Evolutionary conservation across 805 yeast species (phyloP).

Genomic region (Blastobotrys americana): DNA sequence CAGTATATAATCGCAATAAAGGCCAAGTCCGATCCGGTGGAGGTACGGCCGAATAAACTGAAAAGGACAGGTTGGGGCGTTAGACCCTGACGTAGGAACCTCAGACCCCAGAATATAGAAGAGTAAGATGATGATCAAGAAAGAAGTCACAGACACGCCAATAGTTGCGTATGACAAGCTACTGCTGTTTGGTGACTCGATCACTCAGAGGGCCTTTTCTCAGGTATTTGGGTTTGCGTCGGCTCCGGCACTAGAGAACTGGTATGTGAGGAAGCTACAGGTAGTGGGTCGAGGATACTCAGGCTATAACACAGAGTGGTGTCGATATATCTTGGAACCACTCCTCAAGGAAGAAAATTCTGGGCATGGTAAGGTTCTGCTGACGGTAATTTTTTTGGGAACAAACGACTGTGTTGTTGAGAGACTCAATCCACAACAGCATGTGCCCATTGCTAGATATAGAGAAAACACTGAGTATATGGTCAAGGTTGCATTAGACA

Average conservation of each 20-base stretch:
- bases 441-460: constrained; percentile 47
- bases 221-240: constrained; percentile 39
- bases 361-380: constrained; percentile 29
- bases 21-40: too few relatives aligned
- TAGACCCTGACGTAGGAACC: too few relatives aligned
- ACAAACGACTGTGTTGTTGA: constrained; percentile 61
- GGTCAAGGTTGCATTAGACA: constrained; percentile 34
- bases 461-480: constrained; percentile 41
- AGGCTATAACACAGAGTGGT: constrained; percentile 70
- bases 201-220: constrained; percentile 48
- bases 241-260: constrained; percentile 43
- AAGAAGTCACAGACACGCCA: too few relatives aligned
- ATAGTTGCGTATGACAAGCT: constrained; percentile 34
- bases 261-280: constrained; percentile 53
- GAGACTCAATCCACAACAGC: constrained; percentile 31
- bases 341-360: constrained; percentile 45
- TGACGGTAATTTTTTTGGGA: constrained; percentile 63
- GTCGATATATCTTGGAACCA: constrained; percentile 40
- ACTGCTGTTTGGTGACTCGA: constrained; percentile 63
- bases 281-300: constrained; percentile 65
- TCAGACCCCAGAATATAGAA: too few relatives aligned
- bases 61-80: too few relatives aligned
- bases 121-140: too few relatives aligned
- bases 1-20: too few relatives aligned
- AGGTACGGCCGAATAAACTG: too few relatives aligned